Conservation (phyloP, 2,329 filamentous ascomycete genomes). For the Rhinocladiella similis region DNA sequence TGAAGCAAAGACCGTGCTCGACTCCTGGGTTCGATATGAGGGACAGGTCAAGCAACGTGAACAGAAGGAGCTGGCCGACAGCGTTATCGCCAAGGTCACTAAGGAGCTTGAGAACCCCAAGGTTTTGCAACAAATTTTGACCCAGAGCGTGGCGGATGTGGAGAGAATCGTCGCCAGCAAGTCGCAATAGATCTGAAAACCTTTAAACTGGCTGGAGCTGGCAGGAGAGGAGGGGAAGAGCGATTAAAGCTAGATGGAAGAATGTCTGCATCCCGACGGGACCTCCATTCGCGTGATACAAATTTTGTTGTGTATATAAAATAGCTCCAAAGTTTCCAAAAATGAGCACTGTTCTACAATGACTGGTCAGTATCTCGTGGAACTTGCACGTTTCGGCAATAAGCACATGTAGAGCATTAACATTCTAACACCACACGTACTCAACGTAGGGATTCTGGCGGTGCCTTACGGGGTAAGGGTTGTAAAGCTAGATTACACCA, state of each 20-base stretch:
- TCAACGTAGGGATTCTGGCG: no score
- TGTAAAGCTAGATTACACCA: no score
- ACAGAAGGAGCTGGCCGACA: constrained; percentile 91
- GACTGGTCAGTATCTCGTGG: background rate
- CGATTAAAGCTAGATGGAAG: background rate
- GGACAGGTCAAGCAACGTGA: constrained; percentile 98
- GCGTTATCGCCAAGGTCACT: constrained; percentile 93
- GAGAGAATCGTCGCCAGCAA: constrained; percentile 57
- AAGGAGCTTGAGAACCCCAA: constrained; percentile 99
- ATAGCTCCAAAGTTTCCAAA: constrained; percentile 1
- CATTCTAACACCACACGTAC: no score
- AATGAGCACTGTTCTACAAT: background rate
- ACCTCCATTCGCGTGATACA: background rate
- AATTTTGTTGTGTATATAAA: constrained; percentile 19
- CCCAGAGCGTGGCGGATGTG: constrained; percentile 93
- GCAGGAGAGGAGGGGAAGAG: background rate
- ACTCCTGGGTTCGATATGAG: constrained; percentile 99
- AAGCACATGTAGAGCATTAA: no score
- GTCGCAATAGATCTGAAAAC: constrained; percentile 14
- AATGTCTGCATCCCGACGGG: background rate
- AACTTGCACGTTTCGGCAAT: no score
- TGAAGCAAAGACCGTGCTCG: constrained; percentile 93
- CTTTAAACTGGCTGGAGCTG: background rate
- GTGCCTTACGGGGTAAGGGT: no score
- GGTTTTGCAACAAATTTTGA: constrained; percentile 93